A percentile compares a stretch with the other conserved stretches of the same genome.
phyloP scores from a whole-genome alignment of 306 rosid genomes.

The Citrullus colocynthis region DNA sequence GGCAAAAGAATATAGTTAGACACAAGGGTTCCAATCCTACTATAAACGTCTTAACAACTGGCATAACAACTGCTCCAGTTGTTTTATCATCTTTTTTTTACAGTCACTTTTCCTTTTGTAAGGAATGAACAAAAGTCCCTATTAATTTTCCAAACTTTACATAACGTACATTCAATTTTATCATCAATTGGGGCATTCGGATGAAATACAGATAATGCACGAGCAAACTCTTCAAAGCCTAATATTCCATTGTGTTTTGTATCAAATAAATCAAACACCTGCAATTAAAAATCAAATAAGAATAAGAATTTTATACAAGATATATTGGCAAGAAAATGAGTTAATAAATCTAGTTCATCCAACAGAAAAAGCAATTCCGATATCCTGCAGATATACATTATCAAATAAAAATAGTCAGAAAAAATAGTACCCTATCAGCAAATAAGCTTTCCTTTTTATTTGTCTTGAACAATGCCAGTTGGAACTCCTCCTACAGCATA shows the following conservation, averaged over 20 bases:
- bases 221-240: constrained; percentile 98
- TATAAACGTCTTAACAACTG: neutral
- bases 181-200: constrained; percentile 95
- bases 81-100: neutral
- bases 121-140: neutral
- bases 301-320: constrained; percentile 14
- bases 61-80: neutral
- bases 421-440: constrained; percentile 77
- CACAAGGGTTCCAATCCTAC: neutral
- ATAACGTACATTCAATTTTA: constrained; percentile 77
- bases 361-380: neutral
- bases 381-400: neutral
- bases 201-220: constrained; percentile 89
- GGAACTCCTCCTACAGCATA: constrained; percentile 80
- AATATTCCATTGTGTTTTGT: constrained; percentile 96
- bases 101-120: neutral
- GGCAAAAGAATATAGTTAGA: neutral
- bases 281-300: constrained; percentile 10
- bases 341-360: neutral
- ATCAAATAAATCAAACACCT: constrained; percentile 94
- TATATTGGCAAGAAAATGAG: neutral
- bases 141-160: neutral
- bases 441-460: constrained; percentile 94
- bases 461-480: constrained; percentile 90
- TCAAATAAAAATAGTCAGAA: neutral